A percentile compares a stretch with the other conserved stretches of the same genome.
Evolutionary conservation across 257 asterid species (phyloP).

Genomic region (Linaria vulgaris): DNA sequence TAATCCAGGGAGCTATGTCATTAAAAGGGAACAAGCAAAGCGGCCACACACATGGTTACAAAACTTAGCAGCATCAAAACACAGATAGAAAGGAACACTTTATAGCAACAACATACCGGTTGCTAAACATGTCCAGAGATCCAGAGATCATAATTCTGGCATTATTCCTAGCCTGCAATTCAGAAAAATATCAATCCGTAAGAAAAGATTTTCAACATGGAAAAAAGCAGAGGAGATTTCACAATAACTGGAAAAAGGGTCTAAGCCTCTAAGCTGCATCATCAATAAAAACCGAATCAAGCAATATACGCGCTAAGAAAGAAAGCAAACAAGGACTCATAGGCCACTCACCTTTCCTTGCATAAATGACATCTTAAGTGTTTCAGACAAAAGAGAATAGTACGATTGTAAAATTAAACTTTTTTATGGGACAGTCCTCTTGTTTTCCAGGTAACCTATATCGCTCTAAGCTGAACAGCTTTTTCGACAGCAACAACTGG

Average conservation of each 20-base stretch:
- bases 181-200: constrained; percentile 14
- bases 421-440: neutral
- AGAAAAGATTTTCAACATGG: neutral
- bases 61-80: neutral
- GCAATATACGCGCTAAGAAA: neutral
- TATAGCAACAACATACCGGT: constrained; percentile 35
- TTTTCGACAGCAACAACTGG: neutral
- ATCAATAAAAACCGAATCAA: constrained; percentile 6
- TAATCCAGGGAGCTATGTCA: neutral
- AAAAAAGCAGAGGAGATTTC: neutral
- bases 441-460: neutral
- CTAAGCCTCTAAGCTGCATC: constrained; percentile 6
- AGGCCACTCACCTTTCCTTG: neutral
- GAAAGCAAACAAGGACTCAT: constrained; percentile 1
- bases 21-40: neutral
- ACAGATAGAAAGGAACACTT: constrained; percentile 7
- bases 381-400: neutral
- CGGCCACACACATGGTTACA: neutral
- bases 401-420: neutral
- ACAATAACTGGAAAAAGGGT: constrained; percentile 1
- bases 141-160: constrained; percentile 45
- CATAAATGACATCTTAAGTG: neutral
- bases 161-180: constrained; percentile 48
- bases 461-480: neutral
- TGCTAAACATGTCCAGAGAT: constrained; percentile 47